These are phyloP conservation scores for Saccharomycopsis selenospora DNA, from an alignment of 805 yeast species.

Conservation along the genomic window DNA sequence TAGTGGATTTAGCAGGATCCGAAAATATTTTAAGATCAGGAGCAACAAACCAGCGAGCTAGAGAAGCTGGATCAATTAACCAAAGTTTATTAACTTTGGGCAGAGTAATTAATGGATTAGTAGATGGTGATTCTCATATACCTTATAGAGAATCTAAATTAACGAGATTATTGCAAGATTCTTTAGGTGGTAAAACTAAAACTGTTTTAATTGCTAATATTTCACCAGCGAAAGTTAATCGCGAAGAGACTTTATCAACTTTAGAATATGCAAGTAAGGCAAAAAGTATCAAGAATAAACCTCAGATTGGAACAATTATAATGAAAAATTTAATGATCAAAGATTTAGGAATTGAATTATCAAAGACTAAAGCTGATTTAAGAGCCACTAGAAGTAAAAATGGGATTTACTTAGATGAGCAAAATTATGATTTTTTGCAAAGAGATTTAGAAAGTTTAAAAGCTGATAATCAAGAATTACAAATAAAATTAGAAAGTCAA, in stretches of 20 bases:
- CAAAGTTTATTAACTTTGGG: conserved; percentile 84
- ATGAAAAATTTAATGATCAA: conserved; percentile 48
- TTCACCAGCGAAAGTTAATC: conserved; percentile 69
- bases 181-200: conserved; percentile 82
- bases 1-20: conserved; percentile 93
- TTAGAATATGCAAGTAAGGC: conserved; percentile 86
- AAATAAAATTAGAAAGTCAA: conserved; percentile 34
- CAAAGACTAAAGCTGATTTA: conserved; percentile 48
- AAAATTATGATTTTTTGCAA: conserved; percentile 47
- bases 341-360: conserved; percentile 42
- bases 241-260: conserved; percentile 81
- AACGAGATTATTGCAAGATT: conserved; percentile 68
- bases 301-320: conserved; percentile 57
- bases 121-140: conserved; percentile 58
- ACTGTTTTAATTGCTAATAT: conserved; percentile 84
- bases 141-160: conserved; percentile 83
- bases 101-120: conserved; percentile 72
- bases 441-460: conserved; percentile 42
- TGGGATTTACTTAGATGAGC: conserved; percentile 57
- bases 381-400: conserved; percentile 55
- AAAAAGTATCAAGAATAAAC: conserved; percentile 66
- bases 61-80: conserved; percentile 91
- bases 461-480: conserved; percentile 42
- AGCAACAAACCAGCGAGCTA: conserved; percentile 75
- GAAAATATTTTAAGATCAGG: conserved; percentile 87